Evolutionary conservation across 129 eudicot genomes (phyloP).

Genomic region (Tagetes erecta): DNA sequence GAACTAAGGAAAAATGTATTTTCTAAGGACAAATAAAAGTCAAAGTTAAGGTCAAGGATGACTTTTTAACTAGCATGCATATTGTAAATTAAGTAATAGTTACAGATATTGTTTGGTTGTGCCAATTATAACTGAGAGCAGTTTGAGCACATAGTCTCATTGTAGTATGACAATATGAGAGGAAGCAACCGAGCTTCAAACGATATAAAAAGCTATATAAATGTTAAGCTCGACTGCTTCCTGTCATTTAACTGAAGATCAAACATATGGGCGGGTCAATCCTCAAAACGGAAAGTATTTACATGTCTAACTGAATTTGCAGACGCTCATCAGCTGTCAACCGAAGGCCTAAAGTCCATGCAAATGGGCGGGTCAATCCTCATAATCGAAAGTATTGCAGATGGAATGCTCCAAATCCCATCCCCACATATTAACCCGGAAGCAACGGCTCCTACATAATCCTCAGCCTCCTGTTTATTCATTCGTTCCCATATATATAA

Average conservation of each 20-base stretch:
- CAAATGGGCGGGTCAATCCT: conserved; percentile 12
- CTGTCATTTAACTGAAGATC: no score
- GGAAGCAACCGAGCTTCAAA: no score
- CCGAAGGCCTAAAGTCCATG: conserved; percentile 9
- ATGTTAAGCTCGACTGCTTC: no score
- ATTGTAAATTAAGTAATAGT: no score
- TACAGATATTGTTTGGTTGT: no score
- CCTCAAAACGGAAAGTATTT: background rate
- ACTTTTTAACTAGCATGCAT: no score
- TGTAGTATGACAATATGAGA: background rate
- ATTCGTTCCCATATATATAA: background rate
- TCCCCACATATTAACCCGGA: conserved; percentile 14
- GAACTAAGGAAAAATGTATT: no score
- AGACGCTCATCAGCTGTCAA: background rate
- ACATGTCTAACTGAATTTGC: background rate
- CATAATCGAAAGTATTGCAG: conserved; percentile 11
- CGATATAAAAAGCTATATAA: no score
- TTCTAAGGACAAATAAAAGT: no score
- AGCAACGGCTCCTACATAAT: conserved; percentile 9
- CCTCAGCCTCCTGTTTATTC: background rate
- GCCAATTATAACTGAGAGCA: background rate
- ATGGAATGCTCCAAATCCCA: conserved; percentile 17
- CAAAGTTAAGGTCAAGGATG: no score
- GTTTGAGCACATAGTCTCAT: background rate
- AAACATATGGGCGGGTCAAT: no score